Evolutionary conservation across 2,329 filamentous ascomycete genomes (phyloP).

Genomic region (Neonectria hederae): DNA sequence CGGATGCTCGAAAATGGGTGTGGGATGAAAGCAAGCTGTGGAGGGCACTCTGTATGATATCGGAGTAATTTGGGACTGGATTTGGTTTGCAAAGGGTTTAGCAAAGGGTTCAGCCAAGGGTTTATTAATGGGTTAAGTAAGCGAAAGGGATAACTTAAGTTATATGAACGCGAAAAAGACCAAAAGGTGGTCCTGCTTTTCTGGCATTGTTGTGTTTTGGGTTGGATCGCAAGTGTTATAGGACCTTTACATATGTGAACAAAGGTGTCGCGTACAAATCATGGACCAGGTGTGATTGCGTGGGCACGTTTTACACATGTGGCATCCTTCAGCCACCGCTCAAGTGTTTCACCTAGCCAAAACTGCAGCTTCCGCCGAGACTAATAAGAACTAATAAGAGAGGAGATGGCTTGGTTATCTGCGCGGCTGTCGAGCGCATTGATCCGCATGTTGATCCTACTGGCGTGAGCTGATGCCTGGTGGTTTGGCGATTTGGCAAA

Average conservation of each 20-base stretch:
- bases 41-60: slow-evolving; percentile 13
- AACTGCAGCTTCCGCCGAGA: not conserved
- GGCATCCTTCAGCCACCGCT: not conserved
- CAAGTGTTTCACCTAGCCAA: slow-evolving; percentile 1
- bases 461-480: not conserved
- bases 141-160: slow-evolving; percentile 7
- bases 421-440: slow-evolving; percentile 6
- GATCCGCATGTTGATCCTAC: slow-evolving; percentile 2
- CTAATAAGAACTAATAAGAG: too few relatives aligned
- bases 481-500: slow-evolving; percentile 17
- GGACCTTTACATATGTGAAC: not conserved
- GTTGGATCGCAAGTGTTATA: not conserved
- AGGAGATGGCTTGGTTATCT: not conserved
- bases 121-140: slow-evolving; percentile 19
- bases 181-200: slow-evolving; percentile 8
- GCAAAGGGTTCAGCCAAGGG: slow-evolving; percentile 1
- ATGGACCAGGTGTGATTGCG: not conserved
- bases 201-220: not conserved
- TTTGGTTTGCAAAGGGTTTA: slow-evolving; percentile 2
- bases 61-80: slow-evolving; percentile 2
- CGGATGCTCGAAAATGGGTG: slow-evolving; percentile 7
- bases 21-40: not conserved
- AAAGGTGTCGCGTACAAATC: not conserved
- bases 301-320: slow-evolving; percentile 6
- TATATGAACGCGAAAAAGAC: slow-evolving; percentile 8